Conservation (phyloP, 495 filamentous ascomycete species). For the Penicillium flavigenum region DNA sequence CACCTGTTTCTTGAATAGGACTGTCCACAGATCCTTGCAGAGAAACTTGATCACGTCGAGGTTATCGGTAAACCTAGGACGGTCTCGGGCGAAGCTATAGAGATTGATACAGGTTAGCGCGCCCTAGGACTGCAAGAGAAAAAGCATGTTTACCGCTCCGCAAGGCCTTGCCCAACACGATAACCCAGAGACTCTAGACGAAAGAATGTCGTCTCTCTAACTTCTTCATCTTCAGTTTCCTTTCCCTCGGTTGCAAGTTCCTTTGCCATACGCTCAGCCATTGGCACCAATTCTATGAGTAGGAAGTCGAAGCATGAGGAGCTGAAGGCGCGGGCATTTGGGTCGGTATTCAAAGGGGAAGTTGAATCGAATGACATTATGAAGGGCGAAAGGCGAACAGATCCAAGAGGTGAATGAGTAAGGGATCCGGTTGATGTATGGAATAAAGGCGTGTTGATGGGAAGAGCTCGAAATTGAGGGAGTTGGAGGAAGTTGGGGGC, state of each 20-base stretch:
- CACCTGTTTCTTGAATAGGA: constrained; percentile 93
- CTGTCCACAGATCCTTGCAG: constrained; percentile 95
- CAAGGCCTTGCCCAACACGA: constrained; percentile 87
- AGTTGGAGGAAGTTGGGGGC: too few species aligned
- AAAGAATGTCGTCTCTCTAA: constrained; percentile 78
- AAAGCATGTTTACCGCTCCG: constrained; percentile 68
- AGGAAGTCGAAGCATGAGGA: constrained; percentile 87
- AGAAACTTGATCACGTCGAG: constrained; percentile 95
- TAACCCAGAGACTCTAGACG: constrained; percentile 86
- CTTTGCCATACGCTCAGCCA: constrained; percentile 74
- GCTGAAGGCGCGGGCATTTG: constrained; percentile 71
- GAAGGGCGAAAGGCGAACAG: not conserved
- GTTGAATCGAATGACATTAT: constrained; percentile 75
- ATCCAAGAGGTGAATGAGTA: not conserved
- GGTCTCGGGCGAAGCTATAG: constrained; percentile 78
- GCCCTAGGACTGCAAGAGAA: not conserved
- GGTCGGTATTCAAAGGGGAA: constrained; percentile 68
- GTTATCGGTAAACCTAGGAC: constrained; percentile 82
- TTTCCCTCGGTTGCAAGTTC: constrained; percentile 38
- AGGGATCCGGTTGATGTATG: not conserved
- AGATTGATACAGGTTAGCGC: constrained; percentile 1
- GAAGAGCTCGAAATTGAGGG: not conserved
- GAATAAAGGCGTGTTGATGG: not conserved
- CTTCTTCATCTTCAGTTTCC: constrained; percentile 69
- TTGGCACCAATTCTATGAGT: constrained; percentile 92